Evolutionary conservation across 371 early-diverging fungal genomes (phyloP).

Genomic region (Zopfochytrium polystomum): DNA sequence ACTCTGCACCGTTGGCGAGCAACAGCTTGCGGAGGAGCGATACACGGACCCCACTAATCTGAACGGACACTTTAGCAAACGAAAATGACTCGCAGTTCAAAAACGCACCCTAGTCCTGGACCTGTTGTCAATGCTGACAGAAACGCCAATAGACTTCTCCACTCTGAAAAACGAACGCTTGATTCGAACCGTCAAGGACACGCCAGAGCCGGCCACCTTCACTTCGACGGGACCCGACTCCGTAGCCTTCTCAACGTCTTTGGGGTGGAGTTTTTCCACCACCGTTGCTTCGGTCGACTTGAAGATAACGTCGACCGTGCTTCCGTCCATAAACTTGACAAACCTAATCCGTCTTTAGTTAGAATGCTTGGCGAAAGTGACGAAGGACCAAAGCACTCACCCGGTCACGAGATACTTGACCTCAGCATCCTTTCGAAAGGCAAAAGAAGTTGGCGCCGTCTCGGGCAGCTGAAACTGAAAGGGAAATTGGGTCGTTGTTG

Average conservation of each 20-base stretch:
- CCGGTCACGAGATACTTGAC: background rate
- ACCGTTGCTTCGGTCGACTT: background rate
- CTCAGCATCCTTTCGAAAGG: background rate
- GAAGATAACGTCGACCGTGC: background rate
- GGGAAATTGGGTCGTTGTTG: background rate
- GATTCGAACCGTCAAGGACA: background rate
- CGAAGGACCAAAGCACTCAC: background rate
- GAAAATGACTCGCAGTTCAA: background rate
- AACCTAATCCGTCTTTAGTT: background rate
- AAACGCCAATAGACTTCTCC: background rate
- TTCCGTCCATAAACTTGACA: background rate
- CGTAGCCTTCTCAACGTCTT: background rate
- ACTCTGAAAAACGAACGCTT: background rate
- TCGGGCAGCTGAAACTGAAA: background rate
- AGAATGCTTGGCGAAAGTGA: background rate
- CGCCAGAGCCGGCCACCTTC: background rate
- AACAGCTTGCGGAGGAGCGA: background rate
- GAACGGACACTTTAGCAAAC: background rate
- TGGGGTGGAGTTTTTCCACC: background rate
- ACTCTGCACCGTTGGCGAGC: too few species aligned
- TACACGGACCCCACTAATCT: background rate
- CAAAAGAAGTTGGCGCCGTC: background rate
- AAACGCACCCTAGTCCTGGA: background rate
- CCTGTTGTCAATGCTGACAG: background rate
- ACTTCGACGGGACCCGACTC: background rate